Evolutionary conservation across 805 yeast genomes (phyloP), one percentile per base, ranked within the genome.

Genomic region (Pichia ethanolica): DNA sequence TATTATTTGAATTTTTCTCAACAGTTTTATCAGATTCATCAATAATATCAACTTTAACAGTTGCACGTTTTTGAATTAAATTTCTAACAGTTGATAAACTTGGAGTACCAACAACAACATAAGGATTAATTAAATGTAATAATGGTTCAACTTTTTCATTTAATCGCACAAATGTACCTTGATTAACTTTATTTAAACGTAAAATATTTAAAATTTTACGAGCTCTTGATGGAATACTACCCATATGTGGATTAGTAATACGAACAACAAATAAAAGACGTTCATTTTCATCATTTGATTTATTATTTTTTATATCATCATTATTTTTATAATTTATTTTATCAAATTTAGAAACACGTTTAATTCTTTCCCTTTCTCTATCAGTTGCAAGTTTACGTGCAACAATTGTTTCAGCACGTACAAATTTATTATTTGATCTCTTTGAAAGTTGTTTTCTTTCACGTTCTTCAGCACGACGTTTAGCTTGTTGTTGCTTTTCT

Each of bases 61-160:
- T 77, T 26, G 88, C 86, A 75, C 93, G 81, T 69, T 86, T 86
- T 65, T 83, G 91, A 59, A 86, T 72, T 50, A 86, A 68, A 52
- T 81, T 77, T 70, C 93, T 81, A 48, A 86, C 79, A 3, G 89
- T 81, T 27, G 78, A 71, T 59, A 85, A 69, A n/a, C 88, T 79
- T 50, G 95, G 95, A 52, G 72, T 71, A 41, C 95, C 95, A 55
- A 82, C 72, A 45, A 84, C 83, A 45, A 85, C 72, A 61, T 84
- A 86, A 45, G 93, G 91, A 25, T 86, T 73, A 48, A 85, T 74
- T 53, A 86, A 68, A 62, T 79, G 83, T 60, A 86, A 70, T 46
- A 85, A 72, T 41, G 87, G 84, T 59, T 70, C 73, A 41, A 82
- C 75, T n/a, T 76, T 68, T 12, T 75, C 66, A 30, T 83, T 83